Percentiles rank a stretch among this genome's conserved stretches.
These are phyloP conservation scores for Solanum chilense DNA, from an alignment of 257 asterid species.

Conservation along the genomic window DNA sequence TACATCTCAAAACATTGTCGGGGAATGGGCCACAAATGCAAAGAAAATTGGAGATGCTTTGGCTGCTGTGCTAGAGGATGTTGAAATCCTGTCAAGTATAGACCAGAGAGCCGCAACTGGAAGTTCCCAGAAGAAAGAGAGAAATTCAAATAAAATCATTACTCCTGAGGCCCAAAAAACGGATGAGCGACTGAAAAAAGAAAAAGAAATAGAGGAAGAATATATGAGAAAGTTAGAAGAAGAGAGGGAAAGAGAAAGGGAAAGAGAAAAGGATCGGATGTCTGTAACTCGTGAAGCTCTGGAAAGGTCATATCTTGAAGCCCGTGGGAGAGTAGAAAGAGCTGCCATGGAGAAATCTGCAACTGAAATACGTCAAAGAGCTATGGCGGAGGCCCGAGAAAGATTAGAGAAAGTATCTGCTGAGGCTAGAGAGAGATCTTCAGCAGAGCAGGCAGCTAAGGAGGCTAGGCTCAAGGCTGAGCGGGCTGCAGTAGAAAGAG, in stretches of 20 bases:
- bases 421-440: slow-evolving; percentile 10
- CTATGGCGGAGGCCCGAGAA: slow-evolving; percentile 48
- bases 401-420: slow-evolving; percentile 55
- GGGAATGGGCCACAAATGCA: slow-evolving; percentile 27
- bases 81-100: slow-evolving; percentile 11
- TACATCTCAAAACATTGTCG: slow-evolving; percentile 13
- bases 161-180: slow-evolving; percentile 20
- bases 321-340: slow-evolving; percentile 60
- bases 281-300: slow-evolving; percentile 60
- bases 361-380: slow-evolving; percentile 55
- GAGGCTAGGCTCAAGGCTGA: slow-evolving; percentile 68
- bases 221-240: slow-evolving; percentile 52
- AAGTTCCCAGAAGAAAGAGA: slow-evolving; percentile 24
- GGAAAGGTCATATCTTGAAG: slow-evolving; percentile 54
- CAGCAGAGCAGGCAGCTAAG: neutral
- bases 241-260: slow-evolving; percentile 90
- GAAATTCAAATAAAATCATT: slow-evolving; percentile 16
- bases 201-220: slow-evolving; percentile 44
- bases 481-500: slow-evolving; percentile 82
- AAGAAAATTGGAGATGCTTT: slow-evolving; percentile 30
- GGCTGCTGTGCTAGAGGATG: slow-evolving; percentile 22
- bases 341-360: slow-evolving; percentile 54
- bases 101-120: slow-evolving; percentile 21
- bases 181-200: slow-evolving; percentile 35
- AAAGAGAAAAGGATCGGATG: slow-evolving; percentile 94